Percentiles rank a stretch among this genome's conserved stretches.
Conservation (phyloP, 108 stramenopile genomes). For the Bacterosira constricta region DNA sequence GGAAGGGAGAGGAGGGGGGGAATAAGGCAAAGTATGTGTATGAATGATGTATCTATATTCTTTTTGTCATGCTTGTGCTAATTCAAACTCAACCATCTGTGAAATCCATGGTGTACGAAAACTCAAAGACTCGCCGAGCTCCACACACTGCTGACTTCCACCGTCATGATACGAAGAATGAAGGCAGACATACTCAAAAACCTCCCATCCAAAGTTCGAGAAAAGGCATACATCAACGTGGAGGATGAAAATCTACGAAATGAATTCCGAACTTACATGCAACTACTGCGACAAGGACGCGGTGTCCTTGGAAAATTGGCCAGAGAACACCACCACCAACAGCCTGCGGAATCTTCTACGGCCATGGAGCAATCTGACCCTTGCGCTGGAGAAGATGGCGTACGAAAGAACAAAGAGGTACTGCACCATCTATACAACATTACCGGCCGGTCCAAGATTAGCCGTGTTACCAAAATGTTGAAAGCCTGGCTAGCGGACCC, state of each 20-base stretch:
- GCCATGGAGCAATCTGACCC: background rate
- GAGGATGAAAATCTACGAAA: conserved; percentile 40
- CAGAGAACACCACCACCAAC: conserved; percentile 28
- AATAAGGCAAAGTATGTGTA: conserved; percentile 34
- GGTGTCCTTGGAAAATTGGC: conserved; percentile 77
- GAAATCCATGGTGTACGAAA: no score
- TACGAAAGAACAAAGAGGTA: conserved; percentile 56
- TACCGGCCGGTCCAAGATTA: conserved; percentile 87
- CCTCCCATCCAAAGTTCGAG: conserved; percentile 83
- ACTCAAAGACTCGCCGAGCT: conserved; percentile 86
- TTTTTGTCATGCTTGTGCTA: background rate
- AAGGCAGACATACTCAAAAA: conserved; percentile 93
- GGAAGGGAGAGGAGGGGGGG: conserved; percentile 23
- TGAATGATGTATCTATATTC: background rate
- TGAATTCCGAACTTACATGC: conserved; percentile 61
- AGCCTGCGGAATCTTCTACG: background rate
- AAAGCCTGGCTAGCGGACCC: conserved; percentile 75
- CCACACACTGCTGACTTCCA: conserved; percentile 89
- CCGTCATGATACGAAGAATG: conserved; percentile 95
- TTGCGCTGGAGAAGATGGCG: conserved; percentile 25
- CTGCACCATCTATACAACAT: conserved; percentile 85
- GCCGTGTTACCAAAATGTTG: conserved; percentile 65
- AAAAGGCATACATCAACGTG: conserved; percentile 67
- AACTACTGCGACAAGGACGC: conserved; percentile 62
- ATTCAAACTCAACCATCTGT: background rate